A percentile compares a stretch with the other conserved stretches of the same genome.
Evolutionary conservation across 805 yeast species (phyloP).

Genomic region (Deakozyma indianensis): DNA sequence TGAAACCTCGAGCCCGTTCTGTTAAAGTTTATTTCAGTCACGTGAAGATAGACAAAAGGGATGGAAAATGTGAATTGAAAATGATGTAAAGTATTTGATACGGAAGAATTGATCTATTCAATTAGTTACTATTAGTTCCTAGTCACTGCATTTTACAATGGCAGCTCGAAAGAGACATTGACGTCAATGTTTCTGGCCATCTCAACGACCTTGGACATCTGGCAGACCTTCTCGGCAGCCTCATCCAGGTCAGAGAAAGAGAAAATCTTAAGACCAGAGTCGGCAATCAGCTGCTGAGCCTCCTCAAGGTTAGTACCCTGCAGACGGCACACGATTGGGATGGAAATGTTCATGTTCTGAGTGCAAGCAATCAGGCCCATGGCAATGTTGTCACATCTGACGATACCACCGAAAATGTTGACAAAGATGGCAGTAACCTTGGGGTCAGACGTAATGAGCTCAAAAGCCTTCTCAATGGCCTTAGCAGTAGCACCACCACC

Average conservation of each 20-base stretch:
- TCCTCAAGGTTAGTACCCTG: slow-evolving; percentile 93
- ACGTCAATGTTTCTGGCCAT: slow-evolving; percentile 35
- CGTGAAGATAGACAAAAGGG: slow-evolving; percentile 2
- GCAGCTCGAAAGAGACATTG: slow-evolving; percentile 35
- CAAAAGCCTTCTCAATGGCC: slow-evolving; percentile 94
- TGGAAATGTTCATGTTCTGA: slow-evolving; percentile 74
- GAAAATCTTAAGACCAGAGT: slow-evolving; percentile 86
- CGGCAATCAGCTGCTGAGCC: slow-evolving; percentile 73
- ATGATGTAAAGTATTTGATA: too few relatives aligned
- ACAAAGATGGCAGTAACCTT: slow-evolving; percentile 91
- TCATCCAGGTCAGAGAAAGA: slow-evolving; percentile 87
- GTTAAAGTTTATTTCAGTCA: neutral
- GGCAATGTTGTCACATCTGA: slow-evolving; percentile 98
- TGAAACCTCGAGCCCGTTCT: too few relatives aligned
- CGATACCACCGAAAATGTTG: slow-evolving; percentile 98
- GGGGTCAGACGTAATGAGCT: slow-evolving; percentile 77
- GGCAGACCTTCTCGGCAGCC: slow-evolving; percentile 92
- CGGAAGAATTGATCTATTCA: neutral
- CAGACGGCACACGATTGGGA: slow-evolving; percentile 95
- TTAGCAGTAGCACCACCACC: slow-evolving; percentile 99
- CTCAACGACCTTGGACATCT: slow-evolving; percentile 41
- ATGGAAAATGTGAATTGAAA: too few relatives aligned
- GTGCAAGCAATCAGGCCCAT: slow-evolving; percentile 93
- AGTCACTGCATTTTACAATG: too few relatives aligned
- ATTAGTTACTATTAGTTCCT: too few relatives aligned